Evolutionary conservation across 257 asterid genomes (phyloP).

Genomic region (Misopates orontium): DNA sequence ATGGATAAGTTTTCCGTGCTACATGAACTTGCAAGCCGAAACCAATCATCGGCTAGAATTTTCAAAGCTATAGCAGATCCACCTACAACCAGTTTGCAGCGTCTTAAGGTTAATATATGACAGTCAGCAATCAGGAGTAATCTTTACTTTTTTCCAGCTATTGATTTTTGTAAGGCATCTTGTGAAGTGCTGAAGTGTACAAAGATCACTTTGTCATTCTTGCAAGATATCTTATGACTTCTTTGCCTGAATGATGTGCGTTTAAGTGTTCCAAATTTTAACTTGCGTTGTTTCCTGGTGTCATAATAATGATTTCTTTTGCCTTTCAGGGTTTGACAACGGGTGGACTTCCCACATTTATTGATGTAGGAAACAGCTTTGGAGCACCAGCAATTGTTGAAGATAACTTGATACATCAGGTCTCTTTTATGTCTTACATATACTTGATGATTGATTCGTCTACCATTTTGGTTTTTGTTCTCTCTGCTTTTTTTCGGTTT

Average conservation of each 20-base stretch:
- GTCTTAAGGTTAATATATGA: conserved; percentile 62
- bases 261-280: no score
- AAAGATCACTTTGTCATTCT: conserved; percentile 6
- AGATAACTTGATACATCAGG: conserved; percentile 94
- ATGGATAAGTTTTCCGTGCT: conserved; percentile 84
- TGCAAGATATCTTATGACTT: background rate
- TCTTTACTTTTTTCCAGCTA: background rate
- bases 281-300: conserved; percentile 20
- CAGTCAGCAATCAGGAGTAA: conserved; percentile 1
- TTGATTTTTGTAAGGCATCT: background rate
- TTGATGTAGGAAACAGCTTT: conserved; percentile 94
- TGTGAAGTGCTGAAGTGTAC: background rate
- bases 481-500: background rate
- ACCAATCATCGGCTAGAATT: conserved; percentile 59
- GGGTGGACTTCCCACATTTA: conserved; percentile 99
- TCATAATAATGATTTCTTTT: background rate
- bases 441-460: background rate
- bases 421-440: conserved; percentile 19
- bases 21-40: conserved; percentile 67
- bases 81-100: conserved; percentile 97
- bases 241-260: conserved; percentile 5
- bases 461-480: background rate
- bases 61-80: conserved; percentile 98
- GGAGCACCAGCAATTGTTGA: conserved; percentile 98
- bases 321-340: conserved; percentile 84